phyloP scores from a whole-genome alignment of 208 protist genomes.

The Leishmania lainsoni region DNA sequence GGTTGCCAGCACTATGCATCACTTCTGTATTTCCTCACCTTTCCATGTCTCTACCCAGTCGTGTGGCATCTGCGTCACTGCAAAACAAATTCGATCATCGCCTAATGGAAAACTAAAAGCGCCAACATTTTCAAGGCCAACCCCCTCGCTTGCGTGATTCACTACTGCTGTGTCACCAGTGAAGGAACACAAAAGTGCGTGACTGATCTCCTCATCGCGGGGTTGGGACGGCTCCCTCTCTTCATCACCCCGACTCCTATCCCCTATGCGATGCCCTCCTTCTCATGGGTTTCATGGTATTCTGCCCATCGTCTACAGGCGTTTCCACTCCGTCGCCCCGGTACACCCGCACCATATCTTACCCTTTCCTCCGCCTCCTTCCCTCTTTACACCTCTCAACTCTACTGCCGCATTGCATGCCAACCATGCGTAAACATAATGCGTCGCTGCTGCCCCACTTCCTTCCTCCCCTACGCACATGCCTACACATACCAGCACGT shows the following conservation, averaged over 20 bases:
- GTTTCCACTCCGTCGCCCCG: neutral
- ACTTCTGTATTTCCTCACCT: neutral
- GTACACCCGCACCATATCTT: neutral
- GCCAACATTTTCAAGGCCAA: neutral
- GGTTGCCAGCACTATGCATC: neutral
- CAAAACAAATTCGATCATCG: neutral
- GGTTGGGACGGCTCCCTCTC: neutral
- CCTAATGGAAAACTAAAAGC: neutral
- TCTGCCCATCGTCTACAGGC: neutral
- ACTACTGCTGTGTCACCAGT: neutral
- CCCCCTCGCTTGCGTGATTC: neutral
- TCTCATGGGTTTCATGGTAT: neutral
- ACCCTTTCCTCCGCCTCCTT: neutral
- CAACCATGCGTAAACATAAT: neutral
- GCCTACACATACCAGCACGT: neutral
- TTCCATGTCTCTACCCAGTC: neutral
- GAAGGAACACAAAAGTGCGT: neutral
- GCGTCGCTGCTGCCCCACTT: neutral
- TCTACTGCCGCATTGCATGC: neutral
- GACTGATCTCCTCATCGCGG: neutral
- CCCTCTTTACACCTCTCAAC: neutral
- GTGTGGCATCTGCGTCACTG: neutral
- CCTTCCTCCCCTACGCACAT: neutral
- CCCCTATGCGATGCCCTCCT: neutral
- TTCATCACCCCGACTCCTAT: neutral